A percentile compares a stretch with the other conserved stretches of the same genome.
phyloP scores from a whole-genome alignment of 2,329 filamentous ascomycete genomes.

The Fonsecaea erecta region DNA sequence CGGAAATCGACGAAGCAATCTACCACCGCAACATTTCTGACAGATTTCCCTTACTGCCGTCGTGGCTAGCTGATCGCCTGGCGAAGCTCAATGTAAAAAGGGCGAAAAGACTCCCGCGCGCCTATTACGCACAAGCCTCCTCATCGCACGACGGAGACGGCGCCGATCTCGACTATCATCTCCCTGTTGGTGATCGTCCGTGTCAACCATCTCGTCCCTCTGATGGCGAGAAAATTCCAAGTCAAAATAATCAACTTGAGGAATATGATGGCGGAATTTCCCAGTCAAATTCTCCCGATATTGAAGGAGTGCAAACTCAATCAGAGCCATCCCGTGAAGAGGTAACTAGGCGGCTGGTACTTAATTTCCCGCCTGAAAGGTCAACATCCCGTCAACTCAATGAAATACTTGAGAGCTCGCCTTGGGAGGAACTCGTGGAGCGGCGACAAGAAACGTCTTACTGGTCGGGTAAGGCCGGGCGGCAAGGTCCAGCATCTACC shows the following conservation, averaged over 20 bases:
- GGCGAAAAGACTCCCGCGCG: slow-evolving; percentile 34
- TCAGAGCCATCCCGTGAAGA: too few relatives aligned
- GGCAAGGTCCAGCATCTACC: background rate
- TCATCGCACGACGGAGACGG: background rate
- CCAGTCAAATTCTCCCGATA: background rate
- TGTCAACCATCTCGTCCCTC: background rate
- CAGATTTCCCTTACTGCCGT: slow-evolving; percentile 22
- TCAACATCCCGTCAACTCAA: too few relatives aligned
- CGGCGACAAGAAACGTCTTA: background rate
- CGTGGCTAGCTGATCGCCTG: slow-evolving; percentile 24
- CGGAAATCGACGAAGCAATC: slow-evolving; percentile 11
- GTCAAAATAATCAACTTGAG: background rate
- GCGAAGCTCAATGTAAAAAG: slow-evolving; percentile 3
- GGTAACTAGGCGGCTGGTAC: too few relatives aligned
- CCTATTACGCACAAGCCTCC: background rate
- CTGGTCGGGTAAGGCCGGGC: background rate
- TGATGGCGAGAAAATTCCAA: background rate
- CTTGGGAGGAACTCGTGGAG: background rate
- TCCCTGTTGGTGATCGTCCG: background rate
- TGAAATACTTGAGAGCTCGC: too few relatives aligned
- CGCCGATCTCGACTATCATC: background rate
- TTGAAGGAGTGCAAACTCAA: background rate
- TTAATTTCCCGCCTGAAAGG: too few relatives aligned
- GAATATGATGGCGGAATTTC: background rate
- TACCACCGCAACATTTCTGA: slow-evolving; percentile 31